Evolutionary conservation across 163 green algal species (phyloP), one percentile per base, ranked within the genome.

Genomic region (Picocystis sp.): DNA sequence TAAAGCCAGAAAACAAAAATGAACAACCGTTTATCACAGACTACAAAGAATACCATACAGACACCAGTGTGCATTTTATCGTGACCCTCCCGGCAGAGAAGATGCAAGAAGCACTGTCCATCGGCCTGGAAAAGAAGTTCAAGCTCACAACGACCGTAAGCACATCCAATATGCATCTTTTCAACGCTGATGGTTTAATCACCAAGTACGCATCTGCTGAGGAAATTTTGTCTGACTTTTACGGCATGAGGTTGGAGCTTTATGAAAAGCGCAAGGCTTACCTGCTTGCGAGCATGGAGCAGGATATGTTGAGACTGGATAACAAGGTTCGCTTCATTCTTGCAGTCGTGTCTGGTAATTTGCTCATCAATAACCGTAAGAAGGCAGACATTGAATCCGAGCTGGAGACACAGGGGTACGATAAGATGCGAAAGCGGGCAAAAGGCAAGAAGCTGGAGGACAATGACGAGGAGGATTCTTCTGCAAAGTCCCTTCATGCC

Each of bases 161-260:
- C 49, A 72, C 70, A 80, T 80, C 76, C 66, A 98, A 98, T 78
- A 97, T 98, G 90, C 82, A 94, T 74, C 75, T 96, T 35, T 98
- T 97, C 71, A 77, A 93, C 61, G 45, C 64, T 46, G 67, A 91
- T 14, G 88, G 88, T 43, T 22, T 71, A 1, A 98, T 98, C 71
- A 82, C 76, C 67, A 84, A 82, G 56, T 98, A 96, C 63, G 65
- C 79, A 29, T 72, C 58, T n/a, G 81, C 88, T 0, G 83, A 95
- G 66, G 62, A 84, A 45, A 86, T 98, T 60, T 72, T 98, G 38
- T 35, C 64, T 12, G 86, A 95, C 47, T 98, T 98, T 71, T 97
- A 78, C 44, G 52, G 73, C 23, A 57, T 94, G 52, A 71, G 89
- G 22, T 67, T 98, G 3, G 61, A 85, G 2, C 89, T 77, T 61